These are phyloP conservation scores for Myxozyma lipomycoides DNA, from an alignment of 805 yeast genomes.

Conservation along the genomic window DNA sequence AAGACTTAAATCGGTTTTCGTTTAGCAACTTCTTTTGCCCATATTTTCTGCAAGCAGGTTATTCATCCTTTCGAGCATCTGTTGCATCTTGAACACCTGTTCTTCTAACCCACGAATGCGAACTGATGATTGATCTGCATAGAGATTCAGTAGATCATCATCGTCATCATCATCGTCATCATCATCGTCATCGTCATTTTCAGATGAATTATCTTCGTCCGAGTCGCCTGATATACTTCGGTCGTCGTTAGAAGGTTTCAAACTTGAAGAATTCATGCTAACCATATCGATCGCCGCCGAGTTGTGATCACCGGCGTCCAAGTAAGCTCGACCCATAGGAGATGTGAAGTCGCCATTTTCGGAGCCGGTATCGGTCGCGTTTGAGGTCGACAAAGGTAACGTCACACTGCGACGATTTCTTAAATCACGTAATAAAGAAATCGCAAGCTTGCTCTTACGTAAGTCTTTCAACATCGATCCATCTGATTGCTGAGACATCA, in stretches of 20 bases:
- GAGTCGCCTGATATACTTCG: not conserved
- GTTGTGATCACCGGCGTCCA: not conserved
- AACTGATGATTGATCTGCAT: constrained; percentile 23
- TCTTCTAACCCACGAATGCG: constrained; percentile 24
- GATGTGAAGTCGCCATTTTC: not conserved
- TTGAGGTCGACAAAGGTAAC: not conserved
- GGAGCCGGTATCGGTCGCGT: not conserved
- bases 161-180: constrained; percentile 25
- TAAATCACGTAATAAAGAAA: constrained; percentile 21
- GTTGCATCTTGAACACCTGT: constrained; percentile 24
- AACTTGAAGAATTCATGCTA: not conserved
- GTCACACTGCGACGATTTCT: constrained; percentile 15
- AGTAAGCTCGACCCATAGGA: not conserved
- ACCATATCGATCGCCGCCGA: constrained; percentile 3
- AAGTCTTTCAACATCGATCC: not conserved
- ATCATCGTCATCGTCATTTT: constrained; percentile 2
- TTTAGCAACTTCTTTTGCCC: not conserved
- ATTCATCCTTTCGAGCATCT: constrained; percentile 21
- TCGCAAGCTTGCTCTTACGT: constrained; percentile 15
- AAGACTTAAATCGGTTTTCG: not conserved
- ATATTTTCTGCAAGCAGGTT: constrained; percentile 11
- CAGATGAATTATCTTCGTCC: constrained; percentile 10
- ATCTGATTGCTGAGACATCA: not conserved
- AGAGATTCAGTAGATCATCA: constrained; percentile 19
- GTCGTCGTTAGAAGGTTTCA: constrained; percentile 1